Base-by-base conservation (phyloP, 164 flowering plant genomes). In the Platanus orientalis region DNA sequence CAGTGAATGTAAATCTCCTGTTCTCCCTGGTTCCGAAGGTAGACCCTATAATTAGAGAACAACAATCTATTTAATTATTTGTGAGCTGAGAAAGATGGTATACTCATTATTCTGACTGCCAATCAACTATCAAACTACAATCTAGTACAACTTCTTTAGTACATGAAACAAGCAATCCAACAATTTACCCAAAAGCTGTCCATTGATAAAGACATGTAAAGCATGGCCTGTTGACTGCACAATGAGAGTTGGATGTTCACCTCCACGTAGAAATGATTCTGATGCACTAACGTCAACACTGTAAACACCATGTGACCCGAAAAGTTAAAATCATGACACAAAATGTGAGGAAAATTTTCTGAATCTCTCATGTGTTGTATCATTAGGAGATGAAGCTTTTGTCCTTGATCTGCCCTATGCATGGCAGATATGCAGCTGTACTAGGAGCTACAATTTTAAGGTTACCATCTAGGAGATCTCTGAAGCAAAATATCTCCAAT, bases 221-320 rank as follows among this genome's bases (percentile, higher is more conserved):
- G 84, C 96, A 75, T 88, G 96, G 44, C 97, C 99, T 26, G 83
- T 71, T 39, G 97, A 92, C 51, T 78, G 72, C 61, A 95, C 84
- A 17, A 56, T 73, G 48, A 95, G 88, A 69, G 71, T 80, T 0
- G 97, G 97, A 61, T 60, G 67, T 55, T 71, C 60, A 36, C 97
- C 99, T 61, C 83, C 81, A 36, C 69, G 72, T 29, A 87, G 75
- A 74, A 86, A 90, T 58, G 90, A 71, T 72, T 95, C 97, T 2
- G 89, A 82, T 53, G 88, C 65, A 69, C 78, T 80, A 39, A 94
- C 75, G 9, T 85, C 78, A 51, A 95, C 81, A 73, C 96, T 95
- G 84, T 24, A 74, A 40, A 57, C 21, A 64, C 20, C 23, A 65
- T 39, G 47, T 9, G 24, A 28, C 45, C 27, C 29, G 47, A 44